phyloP scores from a whole-genome alignment of 495 filamentous ascomycete genomes.

The Astrocystis sublimbata region DNA sequence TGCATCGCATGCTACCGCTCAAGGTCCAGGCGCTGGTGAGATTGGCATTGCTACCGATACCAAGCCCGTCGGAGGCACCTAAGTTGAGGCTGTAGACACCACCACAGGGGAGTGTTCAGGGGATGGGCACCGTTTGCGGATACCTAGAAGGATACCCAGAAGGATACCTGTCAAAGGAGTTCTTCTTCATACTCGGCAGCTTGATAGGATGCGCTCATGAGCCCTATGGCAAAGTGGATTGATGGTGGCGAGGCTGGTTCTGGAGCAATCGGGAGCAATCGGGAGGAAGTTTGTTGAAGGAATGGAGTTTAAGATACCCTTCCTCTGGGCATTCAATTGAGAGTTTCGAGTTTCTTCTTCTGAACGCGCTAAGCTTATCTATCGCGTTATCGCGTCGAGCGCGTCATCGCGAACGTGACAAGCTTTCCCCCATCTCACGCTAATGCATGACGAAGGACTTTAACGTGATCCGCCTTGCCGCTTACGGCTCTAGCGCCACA shows the following conservation, averaged over 20 bases:
- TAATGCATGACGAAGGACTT: slow-evolving; percentile 2
- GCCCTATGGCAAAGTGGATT: not conserved
- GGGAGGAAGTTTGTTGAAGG: slow-evolving; percentile 10
- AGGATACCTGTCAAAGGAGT: too few species aligned
- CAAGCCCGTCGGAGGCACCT: slow-evolving; percentile 19
- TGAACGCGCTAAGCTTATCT: slow-evolving; percentile 16
- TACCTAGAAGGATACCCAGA: slow-evolving; percentile 2
- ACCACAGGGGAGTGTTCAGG: not conserved
- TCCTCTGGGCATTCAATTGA: slow-evolving; percentile 16
- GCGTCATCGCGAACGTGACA: slow-evolving; percentile 17
- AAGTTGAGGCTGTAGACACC: not conserved
- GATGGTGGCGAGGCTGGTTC: not conserved
- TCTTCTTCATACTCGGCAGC: not conserved
- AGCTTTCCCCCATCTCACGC: not conserved
- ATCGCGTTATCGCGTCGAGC: too few species aligned
- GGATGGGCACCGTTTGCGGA: not conserved
- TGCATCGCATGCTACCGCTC: slow-evolving; percentile 17
- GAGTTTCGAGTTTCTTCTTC: slow-evolving; percentile 1
- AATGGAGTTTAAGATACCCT: slow-evolving; percentile 25
- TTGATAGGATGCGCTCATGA: not conserved
- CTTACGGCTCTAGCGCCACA: not conserved
- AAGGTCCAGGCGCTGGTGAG: slow-evolving; percentile 27
- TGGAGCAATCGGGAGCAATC: slow-evolving; percentile 2
- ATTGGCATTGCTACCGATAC: slow-evolving; percentile 20
- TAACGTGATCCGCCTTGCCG: not conserved